Evolutionary conservation across 495 filamentous ascomycete genomes (phyloP).

Genomic region (Delitschia confertaspora): DNA sequence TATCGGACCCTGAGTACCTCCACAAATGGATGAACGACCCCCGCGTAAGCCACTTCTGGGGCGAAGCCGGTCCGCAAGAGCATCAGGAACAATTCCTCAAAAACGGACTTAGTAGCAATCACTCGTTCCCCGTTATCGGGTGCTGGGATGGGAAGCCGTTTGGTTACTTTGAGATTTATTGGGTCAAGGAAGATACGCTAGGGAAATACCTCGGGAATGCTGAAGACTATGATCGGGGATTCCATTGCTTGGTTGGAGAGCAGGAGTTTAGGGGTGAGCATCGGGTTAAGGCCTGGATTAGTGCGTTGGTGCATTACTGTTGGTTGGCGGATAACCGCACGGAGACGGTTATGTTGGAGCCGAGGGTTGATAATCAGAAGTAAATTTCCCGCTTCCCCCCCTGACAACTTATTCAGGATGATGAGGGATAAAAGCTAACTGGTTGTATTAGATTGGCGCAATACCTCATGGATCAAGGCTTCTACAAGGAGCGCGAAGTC

Average conservation of each 20-base stretch:
- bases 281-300: slow-evolving; percentile 70
- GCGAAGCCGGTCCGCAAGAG: slow-evolving; percentile 51
- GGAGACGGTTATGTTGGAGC: slow-evolving; percentile 73
- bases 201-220: slow-evolving; percentile 55
- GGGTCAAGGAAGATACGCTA: slow-evolving; percentile 87
- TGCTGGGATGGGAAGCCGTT: slow-evolving; percentile 94
- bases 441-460: slow-evolving; percentile 62
- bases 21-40: slow-evolving; percentile 86
- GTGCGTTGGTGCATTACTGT: slow-evolving; percentile 73
- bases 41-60: slow-evolving; percentile 77
- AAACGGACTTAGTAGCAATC: slow-evolving; percentile 50
- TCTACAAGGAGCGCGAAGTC: slow-evolving; percentile 81
- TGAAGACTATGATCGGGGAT: slow-evolving; percentile 75
- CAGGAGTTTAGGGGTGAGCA: slow-evolving; percentile 77
- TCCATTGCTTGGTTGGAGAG: slow-evolving; percentile 86
- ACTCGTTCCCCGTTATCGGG: slow-evolving; percentile 86
- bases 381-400: slow-evolving; percentile 40
- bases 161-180: slow-evolving; percentile 97
- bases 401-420: no score
- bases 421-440: slow-evolving; percentile 1
- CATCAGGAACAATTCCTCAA: slow-evolving; percentile 63
- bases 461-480: slow-evolving; percentile 67
- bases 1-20: slow-evolving; percentile 61
- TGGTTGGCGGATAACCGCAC: slow-evolving; percentile 76
- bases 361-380: slow-evolving; percentile 85